Evolutionary conservation across 495 filamentous ascomycete species (phyloP).

Genomic region (Echria macrotheca): DNA sequence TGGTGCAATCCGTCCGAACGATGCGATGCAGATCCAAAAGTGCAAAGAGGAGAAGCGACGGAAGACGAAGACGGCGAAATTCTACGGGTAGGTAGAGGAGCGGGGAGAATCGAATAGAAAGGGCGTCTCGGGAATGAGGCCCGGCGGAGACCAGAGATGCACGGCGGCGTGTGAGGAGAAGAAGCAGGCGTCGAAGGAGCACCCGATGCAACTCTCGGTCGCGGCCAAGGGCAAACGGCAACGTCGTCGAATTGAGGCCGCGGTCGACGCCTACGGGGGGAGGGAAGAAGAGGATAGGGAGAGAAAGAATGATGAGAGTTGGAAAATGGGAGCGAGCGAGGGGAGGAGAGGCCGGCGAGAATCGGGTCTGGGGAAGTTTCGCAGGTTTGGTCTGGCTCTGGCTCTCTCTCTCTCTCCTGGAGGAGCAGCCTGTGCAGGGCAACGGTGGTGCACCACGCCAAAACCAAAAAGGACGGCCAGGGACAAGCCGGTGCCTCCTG

Average conservation of each 20-base stretch:
- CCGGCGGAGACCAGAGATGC: slow-evolving; percentile 15
- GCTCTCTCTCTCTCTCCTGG: slow-evolving; percentile 9
- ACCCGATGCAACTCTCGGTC: slow-evolving; percentile 1
- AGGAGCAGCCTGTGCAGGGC: too few species aligned
- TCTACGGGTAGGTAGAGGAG: slow-evolving; percentile 4
- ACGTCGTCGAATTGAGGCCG: slow-evolving; percentile 17
- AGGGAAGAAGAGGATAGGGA: slow-evolving; percentile 23
- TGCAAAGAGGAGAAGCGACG: slow-evolving; percentile 9
- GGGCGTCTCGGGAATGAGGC: slow-evolving; percentile 19
- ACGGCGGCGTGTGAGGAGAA: slow-evolving; percentile 7
- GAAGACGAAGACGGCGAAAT: slow-evolving; percentile 11
- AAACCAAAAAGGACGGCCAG: slow-evolving; percentile 17
- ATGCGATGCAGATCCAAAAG: too few species aligned
- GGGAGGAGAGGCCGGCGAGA: slow-evolving; percentile 19
- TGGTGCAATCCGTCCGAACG: too few species aligned
- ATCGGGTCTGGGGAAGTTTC: slow-evolving; percentile 21
- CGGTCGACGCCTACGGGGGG: slow-evolving; percentile 5
- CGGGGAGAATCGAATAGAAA: slow-evolving; percentile 23
- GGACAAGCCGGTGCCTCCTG: slow-evolving; percentile 21
- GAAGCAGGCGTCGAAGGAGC: slow-evolving; percentile 10
- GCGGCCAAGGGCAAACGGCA: slow-evolving; percentile 2
- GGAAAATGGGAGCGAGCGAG: slow-evolving; percentile 31
- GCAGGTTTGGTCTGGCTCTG: slow-evolving; percentile 9
- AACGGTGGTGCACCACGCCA: slow-evolving; percentile 25
- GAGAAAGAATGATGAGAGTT: slow-evolving; percentile 41